These are phyloP conservation scores for Nepenthes alata DNA, from an alignment of 179 eudicot species.

Conservation along the genomic window DNA sequence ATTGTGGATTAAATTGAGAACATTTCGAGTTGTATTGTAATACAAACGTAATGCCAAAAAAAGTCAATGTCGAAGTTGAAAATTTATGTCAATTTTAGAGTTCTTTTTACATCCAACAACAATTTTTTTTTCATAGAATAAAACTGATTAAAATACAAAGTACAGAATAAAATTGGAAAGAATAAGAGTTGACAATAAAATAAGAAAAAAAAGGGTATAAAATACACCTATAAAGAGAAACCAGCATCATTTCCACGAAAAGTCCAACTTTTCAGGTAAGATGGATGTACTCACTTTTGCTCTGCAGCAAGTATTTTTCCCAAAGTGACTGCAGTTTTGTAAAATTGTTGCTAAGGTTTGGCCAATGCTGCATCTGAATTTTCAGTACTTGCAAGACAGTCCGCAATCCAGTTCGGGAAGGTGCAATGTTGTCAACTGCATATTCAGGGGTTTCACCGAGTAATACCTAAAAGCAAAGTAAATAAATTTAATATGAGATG, in stretches of 20 bases:
- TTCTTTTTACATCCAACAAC: not conserved
- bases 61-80: too few species aligned
- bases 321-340: constrained; percentile 42
- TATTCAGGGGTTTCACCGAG: constrained; percentile 63
- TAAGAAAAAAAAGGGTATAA: not conserved
- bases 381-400: constrained; percentile 62
- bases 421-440: constrained; percentile 32
- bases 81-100: not conserved
- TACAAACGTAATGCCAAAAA: too few species aligned
- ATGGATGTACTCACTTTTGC: constrained; percentile 38
- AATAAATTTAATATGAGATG: not conserved
- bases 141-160: not conserved
- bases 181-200: constrained; percentile 2
- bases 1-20: too few species aligned
- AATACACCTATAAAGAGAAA: too few species aligned
- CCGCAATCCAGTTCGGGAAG: constrained; percentile 55
- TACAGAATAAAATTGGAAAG: constrained; percentile 4
- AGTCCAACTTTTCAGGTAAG: not conserved
- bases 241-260: not conserved
- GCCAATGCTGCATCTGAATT: constrained; percentile 71
- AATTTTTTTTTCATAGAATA: not conserved
- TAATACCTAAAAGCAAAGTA: constrained; percentile 39
- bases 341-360: constrained; percentile 30
- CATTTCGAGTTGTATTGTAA: too few species aligned
- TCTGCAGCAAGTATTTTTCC: constrained; percentile 39